These are phyloP conservation scores for Lichtheimia ramosa DNA, from an alignment of 371 early-diverging fungal species.

Conservation along the genomic window DNA sequence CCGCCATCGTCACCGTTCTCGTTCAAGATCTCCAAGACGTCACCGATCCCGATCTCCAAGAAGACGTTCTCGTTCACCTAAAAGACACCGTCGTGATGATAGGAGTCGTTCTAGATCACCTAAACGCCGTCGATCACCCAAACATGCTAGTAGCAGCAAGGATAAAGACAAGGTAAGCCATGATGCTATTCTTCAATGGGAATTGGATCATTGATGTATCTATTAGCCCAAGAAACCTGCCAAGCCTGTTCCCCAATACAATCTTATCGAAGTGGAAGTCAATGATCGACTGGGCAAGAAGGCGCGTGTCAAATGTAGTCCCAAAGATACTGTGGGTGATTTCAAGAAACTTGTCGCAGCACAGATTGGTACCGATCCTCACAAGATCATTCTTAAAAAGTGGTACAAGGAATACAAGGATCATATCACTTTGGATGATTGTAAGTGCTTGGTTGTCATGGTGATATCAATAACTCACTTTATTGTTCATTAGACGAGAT, in stretches of 20 bases:
- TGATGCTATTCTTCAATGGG: neutral
- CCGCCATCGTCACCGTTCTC: constrained; percentile 23
- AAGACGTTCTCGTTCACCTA: constrained; percentile 11
- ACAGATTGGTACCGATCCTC: constrained; percentile 89
- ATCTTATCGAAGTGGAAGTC: constrained; percentile 69
- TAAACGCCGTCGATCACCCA: constrained; percentile 16
- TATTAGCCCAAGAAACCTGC: constrained; percentile 17
- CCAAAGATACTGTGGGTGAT: constrained; percentile 87
- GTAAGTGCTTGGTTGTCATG: constrained; percentile 41
- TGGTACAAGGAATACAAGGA: constrained; percentile 92
- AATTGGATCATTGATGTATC: too few relatives aligned
- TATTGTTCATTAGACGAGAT: constrained; percentile 68
- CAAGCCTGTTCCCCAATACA: constrained; percentile 26
- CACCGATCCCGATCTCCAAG: constrained; percentile 10
- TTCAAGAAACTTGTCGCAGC: constrained; percentile 92
- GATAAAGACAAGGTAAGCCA: constrained; percentile 6
- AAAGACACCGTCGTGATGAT: constrained; percentile 8
- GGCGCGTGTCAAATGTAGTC: constrained; percentile 85
- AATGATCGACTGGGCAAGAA: constrained; percentile 95
- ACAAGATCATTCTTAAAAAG: constrained; percentile 92
- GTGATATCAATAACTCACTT: neutral
- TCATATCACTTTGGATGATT: constrained; percentile 91
- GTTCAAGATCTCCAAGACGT: constrained; percentile 18
- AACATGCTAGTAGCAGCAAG: neutral
- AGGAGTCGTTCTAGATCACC: constrained; percentile 11